Evolutionary conservation across 495 filamentous ascomycete species (phyloP).

Genomic region (Sordaria brevicollis): DNA sequence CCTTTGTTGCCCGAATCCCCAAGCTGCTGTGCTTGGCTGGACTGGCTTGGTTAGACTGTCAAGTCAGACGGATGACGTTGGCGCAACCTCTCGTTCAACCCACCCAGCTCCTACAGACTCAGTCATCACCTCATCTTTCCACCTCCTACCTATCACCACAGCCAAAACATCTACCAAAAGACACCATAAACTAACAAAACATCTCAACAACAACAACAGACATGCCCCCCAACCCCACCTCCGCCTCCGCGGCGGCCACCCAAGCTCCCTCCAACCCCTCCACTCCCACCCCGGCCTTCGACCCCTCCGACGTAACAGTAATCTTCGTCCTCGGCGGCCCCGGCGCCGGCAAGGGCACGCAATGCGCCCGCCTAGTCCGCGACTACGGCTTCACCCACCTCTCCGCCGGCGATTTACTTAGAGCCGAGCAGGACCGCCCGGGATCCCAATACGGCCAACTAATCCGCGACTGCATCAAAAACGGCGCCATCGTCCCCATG

Average conservation of each 20-base stretch:
- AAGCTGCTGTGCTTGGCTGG: not conserved
- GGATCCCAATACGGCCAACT: conserved; percentile 80
- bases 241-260: conserved; percentile 15
- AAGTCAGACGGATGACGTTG: not conserved
- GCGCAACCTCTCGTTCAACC: not conserved
- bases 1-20: not conserved
- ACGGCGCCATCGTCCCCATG: conserved; percentile 96
- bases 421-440: conserved; percentile 79
- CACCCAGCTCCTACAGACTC: not conserved
- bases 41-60: no score
- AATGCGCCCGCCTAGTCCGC: conserved; percentile 80
- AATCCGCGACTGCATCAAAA: conserved; percentile 81
- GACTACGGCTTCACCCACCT: conserved; percentile 91
- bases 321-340: conserved; percentile 78
- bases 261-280: conserved; percentile 35
- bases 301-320: conserved; percentile 68
- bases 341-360: conserved; percentile 72
- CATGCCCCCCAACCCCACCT: conserved; percentile 5
- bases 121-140: not conserved
- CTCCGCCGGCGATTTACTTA: conserved; percentile 84
- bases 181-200: not conserved
- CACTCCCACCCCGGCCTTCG: conserved; percentile 63
- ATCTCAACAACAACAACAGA: not conserved
- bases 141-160: not conserved
- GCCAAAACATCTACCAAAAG: not conserved